These are phyloP conservation scores for Harringtonia lauricola DNA, from an alignment of 2,329 filamentous ascomycete genomes.

Conservation along the genomic window DNA sequence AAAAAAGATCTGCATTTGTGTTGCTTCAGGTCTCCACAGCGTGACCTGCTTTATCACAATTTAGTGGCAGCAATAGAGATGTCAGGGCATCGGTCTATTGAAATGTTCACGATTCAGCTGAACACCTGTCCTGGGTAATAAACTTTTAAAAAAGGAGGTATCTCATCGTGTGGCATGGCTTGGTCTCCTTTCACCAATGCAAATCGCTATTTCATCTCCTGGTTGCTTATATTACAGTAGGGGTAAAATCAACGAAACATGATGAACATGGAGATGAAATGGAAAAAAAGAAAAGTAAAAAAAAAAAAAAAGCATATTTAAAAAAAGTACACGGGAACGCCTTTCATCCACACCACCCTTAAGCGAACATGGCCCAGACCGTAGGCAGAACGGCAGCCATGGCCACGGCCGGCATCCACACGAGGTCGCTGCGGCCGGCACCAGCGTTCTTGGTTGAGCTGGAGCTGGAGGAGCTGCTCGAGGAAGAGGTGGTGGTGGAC, in stretches of 20 bases:
- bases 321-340: too few relatives aligned
- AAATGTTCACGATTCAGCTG: too few relatives aligned
- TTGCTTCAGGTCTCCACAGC: too few relatives aligned
- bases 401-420: conserved; percentile 4
- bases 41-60: too few relatives aligned
- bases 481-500: conserved; percentile 8
- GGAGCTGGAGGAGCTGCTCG: neutral
- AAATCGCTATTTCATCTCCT: neutral
- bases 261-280: too few relatives aligned
- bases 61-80: too few relatives aligned
- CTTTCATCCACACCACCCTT: neutral
- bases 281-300: neutral
- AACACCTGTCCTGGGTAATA: too few relatives aligned
- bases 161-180: neutral
- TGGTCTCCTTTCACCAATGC: neutral
- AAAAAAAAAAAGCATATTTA: neutral
- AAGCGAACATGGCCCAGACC: conserved; percentile 6
- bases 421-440: conserved; percentile 6
- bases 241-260: too few relatives aligned
- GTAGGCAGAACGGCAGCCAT: conserved; percentile 3
- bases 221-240: too few relatives aligned
- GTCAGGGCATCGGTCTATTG: too few relatives aligned
- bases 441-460: conserved; percentile 12
- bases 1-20: too few relatives aligned
- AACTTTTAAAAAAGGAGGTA: neutral